phyloP scores from a whole-genome alignment of 306 rosid species.

The Gastrolobium villosum region DNA sequence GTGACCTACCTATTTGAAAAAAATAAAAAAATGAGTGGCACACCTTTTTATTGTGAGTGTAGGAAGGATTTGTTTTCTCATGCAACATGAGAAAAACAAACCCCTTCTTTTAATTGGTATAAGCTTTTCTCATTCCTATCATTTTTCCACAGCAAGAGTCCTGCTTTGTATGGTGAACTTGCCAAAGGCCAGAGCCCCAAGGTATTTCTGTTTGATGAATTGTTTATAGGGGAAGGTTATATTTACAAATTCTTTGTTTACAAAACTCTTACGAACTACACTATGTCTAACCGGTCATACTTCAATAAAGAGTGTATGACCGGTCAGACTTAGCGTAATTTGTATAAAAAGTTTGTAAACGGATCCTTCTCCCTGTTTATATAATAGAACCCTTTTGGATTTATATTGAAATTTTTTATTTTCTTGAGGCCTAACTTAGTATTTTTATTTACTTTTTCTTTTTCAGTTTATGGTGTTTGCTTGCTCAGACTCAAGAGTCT shows the following conservation, averaged over 20 bases:
- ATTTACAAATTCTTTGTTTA: too few species aligned
- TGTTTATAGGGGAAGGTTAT: background rate
- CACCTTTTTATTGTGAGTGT: too few species aligned
- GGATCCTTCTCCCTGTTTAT: background rate
- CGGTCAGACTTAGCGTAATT: too few species aligned
- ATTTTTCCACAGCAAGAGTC: constrained; percentile 65
- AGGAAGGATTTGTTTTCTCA: too few species aligned
- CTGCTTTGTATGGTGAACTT: constrained; percentile 86
- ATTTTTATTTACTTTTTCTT: background rate
- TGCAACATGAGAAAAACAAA: too few species aligned
- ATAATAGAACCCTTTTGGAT: constrained; percentile 3
- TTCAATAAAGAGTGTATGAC: too few species aligned
- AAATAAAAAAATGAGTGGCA: too few species aligned
- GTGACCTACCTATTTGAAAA: too few species aligned
- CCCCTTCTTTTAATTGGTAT: constrained; percentile 28
- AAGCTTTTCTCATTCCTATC: constrained; percentile 35
- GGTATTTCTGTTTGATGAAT: constrained; percentile 53
- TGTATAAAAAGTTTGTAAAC: too few species aligned
- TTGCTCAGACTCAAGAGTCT: constrained; percentile 97
- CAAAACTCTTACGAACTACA: too few species aligned
- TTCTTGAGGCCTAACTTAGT: constrained; percentile 12
- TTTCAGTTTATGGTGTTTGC: constrained; percentile 96
- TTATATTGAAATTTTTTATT: background rate
- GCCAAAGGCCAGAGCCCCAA: constrained; percentile 94
- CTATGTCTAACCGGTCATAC: too few species aligned